phyloP scores from a whole-genome alignment of 2,329 filamentous ascomycete genomes.

The Talaromyces sp. region DNA sequence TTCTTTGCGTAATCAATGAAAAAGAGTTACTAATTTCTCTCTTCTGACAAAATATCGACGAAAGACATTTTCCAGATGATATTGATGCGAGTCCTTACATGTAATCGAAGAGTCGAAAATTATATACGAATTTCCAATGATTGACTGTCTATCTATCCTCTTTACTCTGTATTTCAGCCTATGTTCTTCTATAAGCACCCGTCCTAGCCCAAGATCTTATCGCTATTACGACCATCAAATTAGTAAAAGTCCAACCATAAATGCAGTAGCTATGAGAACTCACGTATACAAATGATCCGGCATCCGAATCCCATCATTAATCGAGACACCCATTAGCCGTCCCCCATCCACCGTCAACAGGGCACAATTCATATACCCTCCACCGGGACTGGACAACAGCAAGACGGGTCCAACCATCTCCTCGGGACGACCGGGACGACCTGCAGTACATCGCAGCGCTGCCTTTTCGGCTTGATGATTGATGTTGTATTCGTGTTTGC shows the following conservation, averaged over 20 bases:
- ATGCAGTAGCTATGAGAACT: not conserved
- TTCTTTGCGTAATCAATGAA: too few species aligned
- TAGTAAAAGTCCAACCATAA: not conserved
- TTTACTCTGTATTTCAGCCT: not conserved
- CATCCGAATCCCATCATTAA: slow-evolving; percentile 20
- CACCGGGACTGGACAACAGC: slow-evolving; percentile 24
- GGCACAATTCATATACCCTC: slow-evolving; percentile 28
- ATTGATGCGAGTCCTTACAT: too few species aligned
- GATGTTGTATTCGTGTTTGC: slow-evolving; percentile 22
- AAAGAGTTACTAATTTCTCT: too few species aligned
- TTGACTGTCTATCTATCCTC: not conserved
- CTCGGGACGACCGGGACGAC: slow-evolving; percentile 25
- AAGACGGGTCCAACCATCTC: slow-evolving; percentile 27
- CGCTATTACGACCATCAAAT: not conserved
- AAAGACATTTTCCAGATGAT: too few species aligned
- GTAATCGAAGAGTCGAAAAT: too few species aligned
- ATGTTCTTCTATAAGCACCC: not conserved
- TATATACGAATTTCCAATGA: too few species aligned
- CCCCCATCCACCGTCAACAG: slow-evolving; percentile 27
- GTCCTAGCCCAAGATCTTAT: slow-evolving; percentile 13
- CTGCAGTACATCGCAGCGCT: slow-evolving; percentile 24
- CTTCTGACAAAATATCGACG: too few species aligned
- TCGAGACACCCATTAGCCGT: slow-evolving; percentile 17
- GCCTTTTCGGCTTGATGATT: slow-evolving; percentile 24
- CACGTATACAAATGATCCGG: slow-evolving; percentile 19